Base-by-base conservation (phyloP, 768 basidiomycete species). In the Steccherinum ochraceum region DNA sequence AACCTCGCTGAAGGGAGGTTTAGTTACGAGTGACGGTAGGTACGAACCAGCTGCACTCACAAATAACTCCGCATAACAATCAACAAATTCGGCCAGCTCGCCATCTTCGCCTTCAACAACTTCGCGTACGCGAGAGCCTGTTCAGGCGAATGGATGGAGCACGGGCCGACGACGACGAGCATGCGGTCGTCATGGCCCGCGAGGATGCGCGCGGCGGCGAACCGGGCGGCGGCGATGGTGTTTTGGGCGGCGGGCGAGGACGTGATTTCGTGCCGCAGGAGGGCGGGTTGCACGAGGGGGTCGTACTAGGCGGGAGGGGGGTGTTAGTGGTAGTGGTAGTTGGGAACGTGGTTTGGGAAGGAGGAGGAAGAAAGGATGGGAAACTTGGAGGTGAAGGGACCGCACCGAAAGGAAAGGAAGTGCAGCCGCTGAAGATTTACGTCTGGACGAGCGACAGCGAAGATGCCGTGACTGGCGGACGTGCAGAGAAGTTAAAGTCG, bases 51-150 rank as follows among this genome's bases (percentile, higher is more conserved):
- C 27, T 26, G 46, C n/a, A 81, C 92, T 67, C 62, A 94, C 92
- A 90, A 97, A 78, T 98, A 98, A 50, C 91, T 85, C 40, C 96
- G 81, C 96, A 99, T 99, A 67, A 98, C 71, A 63, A 99, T 87
- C 61, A 89, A 75, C 46, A 99, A 75, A 59, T 93, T 89, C 48
- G 74, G 75, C 79, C 83, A 86, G 18, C 74, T 67, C 16, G 77
- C 72, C 41, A 85, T 76, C 69, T 84, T 86, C 3, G 69, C 72
- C 64, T 78, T 87, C 63, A 89, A 78, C 43, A 82, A 74, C n/a
- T 70, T 71, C 12, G 89, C 90, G 61, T 93, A 93, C 58, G 85
- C 83, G 45, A 91, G 68, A 2, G 93, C 94, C 66, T 93, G 89
- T 48, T 84, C 82, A 3, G 90, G 70, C 7, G 84, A 88, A 64